Percentiles rank a stretch among this genome's conserved stretches.
phyloP scores from a whole-genome alignment of 768 basidiomycete genomes.

The Wakefieldia striispora region DNA sequence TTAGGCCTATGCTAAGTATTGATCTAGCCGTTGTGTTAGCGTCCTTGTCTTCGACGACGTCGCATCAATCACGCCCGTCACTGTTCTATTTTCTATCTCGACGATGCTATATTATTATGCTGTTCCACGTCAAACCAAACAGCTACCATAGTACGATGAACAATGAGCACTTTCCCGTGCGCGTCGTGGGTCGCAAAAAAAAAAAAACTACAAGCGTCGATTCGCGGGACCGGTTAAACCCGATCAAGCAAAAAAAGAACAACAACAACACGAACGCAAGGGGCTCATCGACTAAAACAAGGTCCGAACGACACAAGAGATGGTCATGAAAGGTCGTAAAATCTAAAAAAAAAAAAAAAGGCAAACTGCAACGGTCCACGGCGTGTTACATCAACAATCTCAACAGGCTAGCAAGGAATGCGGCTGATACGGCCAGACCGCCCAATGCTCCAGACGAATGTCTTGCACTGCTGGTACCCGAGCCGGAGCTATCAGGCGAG shows the following conservation, averaged over 20 bases:
- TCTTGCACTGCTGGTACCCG: not conserved
- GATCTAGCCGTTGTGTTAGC: no score
- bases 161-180: no score
- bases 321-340: not conserved
- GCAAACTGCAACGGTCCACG: not conserved
- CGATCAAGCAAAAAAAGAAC: not conserved
- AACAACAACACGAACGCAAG: no score
- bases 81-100: no score
- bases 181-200: no score
- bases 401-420: conserved; percentile 13
- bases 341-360: not conserved
- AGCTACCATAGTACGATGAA: no score
- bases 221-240: not conserved
- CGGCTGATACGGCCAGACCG: conserved; percentile 13
- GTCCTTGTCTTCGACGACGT: no score
- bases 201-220: no score
- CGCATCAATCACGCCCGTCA: no score
- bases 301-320: not conserved
- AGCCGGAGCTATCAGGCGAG: not conserved
- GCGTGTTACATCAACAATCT: conserved; percentile 18
- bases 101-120: no score
- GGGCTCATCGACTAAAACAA: not conserved
- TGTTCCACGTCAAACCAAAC: no score
- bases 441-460: conserved; percentile 4
- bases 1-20: no score